Evolutionary conservation across 768 basidiomycete species (phyloP).

Genomic region (Leccinum sublutescens): DNA sequence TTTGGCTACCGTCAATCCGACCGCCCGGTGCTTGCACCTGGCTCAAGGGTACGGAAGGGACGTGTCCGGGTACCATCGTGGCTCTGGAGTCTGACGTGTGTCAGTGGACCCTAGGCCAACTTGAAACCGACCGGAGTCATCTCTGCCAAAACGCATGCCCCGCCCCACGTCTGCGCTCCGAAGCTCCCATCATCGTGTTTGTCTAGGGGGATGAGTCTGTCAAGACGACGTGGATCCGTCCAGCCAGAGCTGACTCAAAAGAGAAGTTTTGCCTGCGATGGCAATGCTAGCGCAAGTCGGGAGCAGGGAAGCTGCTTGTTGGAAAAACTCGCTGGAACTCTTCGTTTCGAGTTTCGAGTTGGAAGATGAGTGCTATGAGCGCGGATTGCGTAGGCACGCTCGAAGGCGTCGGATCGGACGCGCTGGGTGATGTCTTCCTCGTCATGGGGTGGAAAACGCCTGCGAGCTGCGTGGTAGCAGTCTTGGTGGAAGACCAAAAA

Average conservation of each 20-base stretch:
- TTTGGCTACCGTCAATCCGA: no score
- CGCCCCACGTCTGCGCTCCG: constrained; percentile 89
- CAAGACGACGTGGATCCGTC: constrained; percentile 42
- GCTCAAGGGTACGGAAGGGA: constrained; percentile 24
- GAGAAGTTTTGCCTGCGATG: constrained; percentile 58
- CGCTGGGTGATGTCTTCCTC: constrained; percentile 22
- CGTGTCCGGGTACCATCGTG: neutral
- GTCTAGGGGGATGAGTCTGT: constrained; percentile 68
- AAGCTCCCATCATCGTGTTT: constrained; percentile 70
- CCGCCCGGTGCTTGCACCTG: no score
- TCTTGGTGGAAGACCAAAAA: no score
- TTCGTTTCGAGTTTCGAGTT: constrained; percentile 27
- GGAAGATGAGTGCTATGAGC: constrained; percentile 59
- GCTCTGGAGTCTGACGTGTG: neutral
- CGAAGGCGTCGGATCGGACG: constrained; percentile 60
- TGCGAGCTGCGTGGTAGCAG: no score
- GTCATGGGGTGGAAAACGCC: neutral
- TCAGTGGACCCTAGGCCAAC: constrained; percentile 33
- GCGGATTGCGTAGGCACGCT: constrained; percentile 51
- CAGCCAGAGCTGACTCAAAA: constrained; percentile 34
- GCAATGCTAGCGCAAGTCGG: constrained; percentile 63
- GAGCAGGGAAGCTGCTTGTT: constrained; percentile 59
- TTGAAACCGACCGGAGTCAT: no score
- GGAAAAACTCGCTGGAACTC: no score
- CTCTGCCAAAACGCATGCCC: constrained; percentile 77